Evolutionary conservation across 805 yeast species (phyloP), one percentile per base, ranked within the genome.

Genomic region (Teunomyces lycoperdinae): DNA sequence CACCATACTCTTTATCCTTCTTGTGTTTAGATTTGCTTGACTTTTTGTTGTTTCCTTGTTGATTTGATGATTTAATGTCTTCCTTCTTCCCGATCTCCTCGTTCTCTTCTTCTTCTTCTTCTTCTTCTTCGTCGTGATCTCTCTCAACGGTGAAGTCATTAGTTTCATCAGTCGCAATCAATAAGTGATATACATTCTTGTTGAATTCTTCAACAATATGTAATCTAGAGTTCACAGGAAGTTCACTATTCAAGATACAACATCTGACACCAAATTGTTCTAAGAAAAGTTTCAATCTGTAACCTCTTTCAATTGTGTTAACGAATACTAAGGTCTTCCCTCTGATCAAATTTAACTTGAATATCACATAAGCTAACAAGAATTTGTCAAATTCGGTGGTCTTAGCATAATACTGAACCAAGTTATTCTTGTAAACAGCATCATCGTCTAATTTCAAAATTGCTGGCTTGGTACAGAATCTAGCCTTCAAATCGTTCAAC

Each of bases 191-290:
- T 7, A 89, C 86, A 64, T 87, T 88, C 61, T 89, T 89, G 71
- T 94, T 94, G 71, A 86, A 94, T 66, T 91, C 96, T 47, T 94
- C 97, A 38, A 94, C 96, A 49, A 94, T 91, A 62, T 94, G 98
- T 52, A 92, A 77, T 61, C 99, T 80, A 0, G 98, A 91, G 58
- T 91, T 90, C 10, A 89, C 76, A 11, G 99, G 99, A 45, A 94
- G 76, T 64, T 94, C 99, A 55, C 96, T 84, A 64, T 94, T 94
- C 50, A 94, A 75, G 28, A 94, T 86, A 70, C 96, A 87, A 47
- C 94, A 78, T 55, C 83, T 85, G 51, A 94, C 81, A 52, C 99
- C 99, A 62, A 94, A 94, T 68, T 94, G 97, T 66, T 91, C 97
- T 53, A 94, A 71, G 56, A 91, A 96, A 52, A 94, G 73, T 62